Evolutionary conservation across 1,284 basidiomycete genomes (phyloP).

Genomic region (Earliella scabrosa): DNA sequence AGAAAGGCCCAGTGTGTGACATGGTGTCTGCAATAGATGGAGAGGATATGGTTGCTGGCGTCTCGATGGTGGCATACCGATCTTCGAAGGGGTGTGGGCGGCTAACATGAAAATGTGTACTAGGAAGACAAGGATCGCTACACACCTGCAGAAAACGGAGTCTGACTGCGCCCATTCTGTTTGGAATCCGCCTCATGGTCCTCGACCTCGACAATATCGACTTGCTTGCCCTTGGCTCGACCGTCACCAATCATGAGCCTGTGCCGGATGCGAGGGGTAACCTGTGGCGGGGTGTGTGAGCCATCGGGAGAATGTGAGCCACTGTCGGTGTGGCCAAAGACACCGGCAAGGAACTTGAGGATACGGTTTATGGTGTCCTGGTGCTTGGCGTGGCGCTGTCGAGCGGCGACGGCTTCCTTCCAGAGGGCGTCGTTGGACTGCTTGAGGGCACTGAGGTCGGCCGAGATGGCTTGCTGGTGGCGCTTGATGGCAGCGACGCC

Average conservation of each 20-base stretch:
- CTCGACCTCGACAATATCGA: constrained; percentile 43
- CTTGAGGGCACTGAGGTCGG: constrained; percentile 89
- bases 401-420: constrained; percentile 86
- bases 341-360: constrained; percentile 90
- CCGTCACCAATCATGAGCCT: constrained; percentile 73
- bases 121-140: constrained; percentile 1
- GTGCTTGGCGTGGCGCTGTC: constrained; percentile 87
- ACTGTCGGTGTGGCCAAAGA: constrained; percentile 74
- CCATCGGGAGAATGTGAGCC: constrained; percentile 49
- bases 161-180: constrained; percentile 8
- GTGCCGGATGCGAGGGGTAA: constrained; percentile 55
- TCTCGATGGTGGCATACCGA: constrained; percentile 36
- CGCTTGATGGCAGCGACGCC: constrained; percentile 90
- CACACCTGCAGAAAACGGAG: constrained; percentile 26
- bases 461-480: constrained; percentile 89
- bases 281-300: constrained; percentile 40
- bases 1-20: constrained; percentile 34
- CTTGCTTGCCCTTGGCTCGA: constrained; percentile 39
- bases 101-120: constrained; percentile 1
- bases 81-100: constrained; percentile 24
- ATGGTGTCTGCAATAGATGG: constrained; percentile 27
- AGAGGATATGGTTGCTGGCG: constrained; percentile 29
- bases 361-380: constrained; percentile 98
- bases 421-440: constrained; percentile 89
- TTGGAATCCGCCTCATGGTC: constrained; percentile 39